Percentiles rank a stretch among this genome's conserved stretches.
Evolutionary conservation across 169 alveolate species (phyloP).

Genomic region (Eimeria maxima): DNA sequence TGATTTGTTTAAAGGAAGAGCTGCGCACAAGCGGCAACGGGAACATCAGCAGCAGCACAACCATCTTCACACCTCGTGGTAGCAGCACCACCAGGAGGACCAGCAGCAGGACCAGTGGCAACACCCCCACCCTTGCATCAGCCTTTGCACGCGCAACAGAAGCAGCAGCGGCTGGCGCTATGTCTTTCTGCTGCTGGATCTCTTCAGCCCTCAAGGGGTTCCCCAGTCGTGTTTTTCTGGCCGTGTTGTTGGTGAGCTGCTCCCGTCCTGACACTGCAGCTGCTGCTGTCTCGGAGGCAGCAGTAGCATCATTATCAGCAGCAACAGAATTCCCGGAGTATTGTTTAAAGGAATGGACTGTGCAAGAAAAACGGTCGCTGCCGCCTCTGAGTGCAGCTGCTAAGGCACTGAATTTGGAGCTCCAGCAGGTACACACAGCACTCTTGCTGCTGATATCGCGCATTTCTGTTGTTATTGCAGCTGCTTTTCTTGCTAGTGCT

Average conservation of each 20-base stretch:
- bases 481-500: background rate
- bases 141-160: background rate
- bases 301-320: background rate
- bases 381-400: conserved; percentile 64
- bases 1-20: background rate
- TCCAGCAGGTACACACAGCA: conserved; percentile 6
- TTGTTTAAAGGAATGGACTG: conserved; percentile 62
- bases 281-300: conserved; percentile 1
- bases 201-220: conserved; percentile 32
- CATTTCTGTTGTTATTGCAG: background rate
- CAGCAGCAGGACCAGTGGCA: background rate
- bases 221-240: background rate
- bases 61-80: background rate
- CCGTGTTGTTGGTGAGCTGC: conserved; percentile 52
- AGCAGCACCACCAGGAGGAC: background rate
- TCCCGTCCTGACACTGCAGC: background rate
- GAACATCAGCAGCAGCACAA: conserved; percentile 7
- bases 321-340: conserved; percentile 32
- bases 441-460: background rate
- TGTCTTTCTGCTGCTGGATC: conserved; percentile 16
- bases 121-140: background rate
- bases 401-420: conserved; percentile 4
- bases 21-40: conserved; percentile 2
- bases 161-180: conserved; percentile 41
- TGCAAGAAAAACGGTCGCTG: conserved; percentile 20